phyloP scores from a whole-genome alignment of 2,329 filamentous ascomycete genomes.

The Colletotrichum trifolii region DNA sequence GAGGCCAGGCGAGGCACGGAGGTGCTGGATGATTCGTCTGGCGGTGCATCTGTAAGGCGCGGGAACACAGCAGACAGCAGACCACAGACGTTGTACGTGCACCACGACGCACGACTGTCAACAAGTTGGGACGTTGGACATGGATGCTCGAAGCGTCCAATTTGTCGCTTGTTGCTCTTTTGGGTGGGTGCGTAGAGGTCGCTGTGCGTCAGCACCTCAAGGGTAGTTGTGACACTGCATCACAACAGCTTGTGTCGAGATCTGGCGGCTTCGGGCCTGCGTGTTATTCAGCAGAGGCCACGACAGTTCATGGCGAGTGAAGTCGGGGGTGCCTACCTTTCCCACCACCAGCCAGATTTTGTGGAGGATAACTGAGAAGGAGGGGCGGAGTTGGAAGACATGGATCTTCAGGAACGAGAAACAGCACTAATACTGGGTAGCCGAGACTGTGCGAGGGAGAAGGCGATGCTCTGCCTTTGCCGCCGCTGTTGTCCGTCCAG shows the following conservation, averaged over 20 bases:
- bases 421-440: background rate
- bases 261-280: constrained; percentile 15
- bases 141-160: too few relatives aligned
- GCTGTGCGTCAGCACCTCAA: too few relatives aligned
- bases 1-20: constrained; percentile 10
- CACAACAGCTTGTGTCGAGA: constrained; percentile 16
- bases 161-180: too few relatives aligned
- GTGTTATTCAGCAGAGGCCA: constrained; percentile 10
- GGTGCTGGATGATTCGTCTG: background rate
- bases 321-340: too few relatives aligned
- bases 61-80: background rate
- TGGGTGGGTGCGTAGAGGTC: too few relatives aligned
- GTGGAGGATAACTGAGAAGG: constrained; percentile 3
- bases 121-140: too few relatives aligned
- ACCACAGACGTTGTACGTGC: too few relatives aligned
- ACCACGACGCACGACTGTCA: constrained; percentile 2
- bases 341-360: background rate
- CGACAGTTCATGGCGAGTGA: background rate
- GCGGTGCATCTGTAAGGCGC: too few relatives aligned
- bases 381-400: constrained; percentile 21
- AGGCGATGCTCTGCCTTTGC: too few relatives aligned
- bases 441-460: constrained; percentile 19
- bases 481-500: background rate
- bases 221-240: constrained; percentile 8
- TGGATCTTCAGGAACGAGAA: constrained; percentile 29